These are phyloP conservation scores for Cystobasidium pallidum DNA, from an alignment of 1,284 basidiomycete species.

Conservation along the genomic window DNA sequence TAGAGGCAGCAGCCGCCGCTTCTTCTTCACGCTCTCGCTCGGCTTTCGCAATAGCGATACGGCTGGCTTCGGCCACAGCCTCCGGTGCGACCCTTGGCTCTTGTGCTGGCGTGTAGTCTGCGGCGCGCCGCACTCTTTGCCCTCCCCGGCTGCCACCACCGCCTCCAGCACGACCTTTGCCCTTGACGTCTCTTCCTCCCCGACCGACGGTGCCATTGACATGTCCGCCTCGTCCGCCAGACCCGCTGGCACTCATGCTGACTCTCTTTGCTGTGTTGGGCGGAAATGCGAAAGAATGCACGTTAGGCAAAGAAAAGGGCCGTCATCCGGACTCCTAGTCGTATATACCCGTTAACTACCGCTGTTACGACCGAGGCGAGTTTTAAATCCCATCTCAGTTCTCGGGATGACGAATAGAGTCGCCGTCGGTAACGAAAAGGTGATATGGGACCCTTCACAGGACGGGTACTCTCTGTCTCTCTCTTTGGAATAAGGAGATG, in stretches of 20 bases:
- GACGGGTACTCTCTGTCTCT: no score
- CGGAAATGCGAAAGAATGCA: neutral
- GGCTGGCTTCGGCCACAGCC: constrained; percentile 36
- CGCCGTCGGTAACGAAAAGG: no score
- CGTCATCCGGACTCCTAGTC: no score
- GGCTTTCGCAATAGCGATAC: constrained; percentile 24
- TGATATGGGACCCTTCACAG: no score
- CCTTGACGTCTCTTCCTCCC: constrained; percentile 16
- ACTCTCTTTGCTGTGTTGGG: neutral
- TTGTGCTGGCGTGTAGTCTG: constrained; percentile 39
- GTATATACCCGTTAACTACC: no score
- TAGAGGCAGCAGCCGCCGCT: constrained; percentile 14
- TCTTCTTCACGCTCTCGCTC: constrained; percentile 21
- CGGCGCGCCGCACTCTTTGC: constrained; percentile 20
- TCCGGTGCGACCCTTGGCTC: constrained; percentile 30
- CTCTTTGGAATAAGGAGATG: no score
- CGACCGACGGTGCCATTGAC: neutral
- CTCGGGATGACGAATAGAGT: no score
- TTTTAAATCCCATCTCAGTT: no score
- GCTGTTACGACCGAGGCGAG: no score
- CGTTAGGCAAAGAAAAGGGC: neutral
- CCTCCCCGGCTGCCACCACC: constrained; percentile 18
- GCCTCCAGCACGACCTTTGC: constrained; percentile 37
- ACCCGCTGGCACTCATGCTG: constrained; percentile 16
- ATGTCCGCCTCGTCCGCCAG: constrained; percentile 8